Evolutionary conservation across 768 basidiomycete genomes (phyloP), one percentile per base, ranked within the genome.

Genomic region (Rhodotorula babjevae): DNA sequence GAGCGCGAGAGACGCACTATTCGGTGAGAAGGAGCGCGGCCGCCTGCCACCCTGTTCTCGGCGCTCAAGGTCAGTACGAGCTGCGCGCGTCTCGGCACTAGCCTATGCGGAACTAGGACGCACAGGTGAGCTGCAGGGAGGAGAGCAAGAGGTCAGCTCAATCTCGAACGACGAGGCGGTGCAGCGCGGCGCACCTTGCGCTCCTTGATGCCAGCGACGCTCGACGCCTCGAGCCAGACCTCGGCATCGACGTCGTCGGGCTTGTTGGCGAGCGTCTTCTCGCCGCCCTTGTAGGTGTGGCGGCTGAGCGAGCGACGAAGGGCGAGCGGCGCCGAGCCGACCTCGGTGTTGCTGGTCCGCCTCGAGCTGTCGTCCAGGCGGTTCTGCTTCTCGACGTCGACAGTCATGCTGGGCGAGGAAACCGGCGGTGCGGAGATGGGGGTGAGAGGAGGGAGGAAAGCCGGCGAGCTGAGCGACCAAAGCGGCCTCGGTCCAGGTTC

Each of bases 181-280:
- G 44, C 44, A 14, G 14, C 33, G 5, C 12, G 42, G n/a, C 61
- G 31, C 46, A 72, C 71, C 59, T 72, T 72, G 58, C 71, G 66
- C 59, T 72, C 71, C 46, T 72, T 59, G 52, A 72, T 64, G 4
- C 71, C 71, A 12, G 63, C 31, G 1, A 72, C 67, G 0, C 63
- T 61, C 12, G 47, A 50, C 23, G 56, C 63, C 52, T 72, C 71
- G 25, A 58, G 16, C 61, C 61, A 58, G 27, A 67, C 50, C 18
- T 19, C 40, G 19, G 36, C 61, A 27, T 64, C 65, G 14, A 63
- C 65, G 29, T 60, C 61, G 47, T 59, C 61, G n/a, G 65, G 70
- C 46, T 58, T 66, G 55, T 63, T 63, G 18, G 27, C 42, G 33
- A 65, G 49, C 23, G 65, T 70, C 27, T 47, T 47, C 44, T 47